Evolutionary conservation across 352 stramenopile genomes (phyloP), one percentile per base, ranked within the genome.

Genomic region (Phytopythium sindhum): DNA sequence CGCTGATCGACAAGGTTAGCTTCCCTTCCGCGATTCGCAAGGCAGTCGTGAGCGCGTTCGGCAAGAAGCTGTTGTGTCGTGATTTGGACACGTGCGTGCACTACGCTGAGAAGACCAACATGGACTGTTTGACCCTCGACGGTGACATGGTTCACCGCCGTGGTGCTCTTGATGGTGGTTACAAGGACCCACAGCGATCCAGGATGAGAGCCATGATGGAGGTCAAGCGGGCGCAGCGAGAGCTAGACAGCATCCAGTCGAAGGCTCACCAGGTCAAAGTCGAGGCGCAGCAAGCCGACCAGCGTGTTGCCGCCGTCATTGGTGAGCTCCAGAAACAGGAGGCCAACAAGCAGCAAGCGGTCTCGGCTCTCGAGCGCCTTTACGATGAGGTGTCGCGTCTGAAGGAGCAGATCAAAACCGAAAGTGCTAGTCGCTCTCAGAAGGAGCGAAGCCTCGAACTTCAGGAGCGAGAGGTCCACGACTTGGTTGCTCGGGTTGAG

Each of bases 111-210:
- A 74, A 86, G 57, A 86, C 78, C 4, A 90, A 95, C 62, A 98
- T 99, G 90, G 97, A 99, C 79, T 98, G 96, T 55, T 86, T 99
- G 50, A 99, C 98, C 12, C 76, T 99, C 17, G 96, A 99, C 44
- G 98, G 98, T 51, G 97, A 99, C 70, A 89, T 99, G 75, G 97
- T 98, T 57, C 97, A 97, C 60, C 90, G 96, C 35, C 94, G 96
- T 52, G 98, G 98, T 74, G 96, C 92, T n/a, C 74, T 99, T 6
- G 94, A 98, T 24, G 98, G 98, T 62, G 98, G 98, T 10, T 99
- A 96, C 67, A 95, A 98, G 33, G 97, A 99, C 61, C 78, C 75
- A 14, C 84, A 89, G 58, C 73, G 74, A 66, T 96, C 87, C 55
- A 78, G 80, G 54, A 78, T 83, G 55, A 77, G 80, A 67, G 78